Conservation (phyloP, 306 rosid genomes). For the Ammopiptanthus mongolicus region DNA sequence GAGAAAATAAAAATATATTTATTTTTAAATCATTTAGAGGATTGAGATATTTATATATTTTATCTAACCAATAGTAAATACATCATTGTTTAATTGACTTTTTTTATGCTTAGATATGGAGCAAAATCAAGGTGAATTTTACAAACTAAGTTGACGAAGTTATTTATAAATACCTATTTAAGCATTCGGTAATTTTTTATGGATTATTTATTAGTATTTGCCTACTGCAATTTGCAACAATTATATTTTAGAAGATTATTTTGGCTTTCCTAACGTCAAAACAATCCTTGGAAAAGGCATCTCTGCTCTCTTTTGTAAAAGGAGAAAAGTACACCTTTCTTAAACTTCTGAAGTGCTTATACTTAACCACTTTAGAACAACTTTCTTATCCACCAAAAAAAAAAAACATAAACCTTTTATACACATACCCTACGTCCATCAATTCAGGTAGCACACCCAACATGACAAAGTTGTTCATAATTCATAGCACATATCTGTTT, state of each 20-base stretch:
- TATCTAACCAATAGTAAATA: no score
- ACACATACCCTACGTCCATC: neutral
- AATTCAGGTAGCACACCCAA: neutral
- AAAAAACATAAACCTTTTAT: neutral
- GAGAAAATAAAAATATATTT: no score
- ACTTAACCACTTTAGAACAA: neutral
- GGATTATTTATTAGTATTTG: no score
- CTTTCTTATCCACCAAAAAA: no score
- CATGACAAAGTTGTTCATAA: neutral
- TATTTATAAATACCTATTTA: neutral
- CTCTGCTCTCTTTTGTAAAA: neutral
- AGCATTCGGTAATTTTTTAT: neutral
- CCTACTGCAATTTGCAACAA: neutral
- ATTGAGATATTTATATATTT: no score
- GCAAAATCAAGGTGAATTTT: no score
- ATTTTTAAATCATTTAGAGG: no score
- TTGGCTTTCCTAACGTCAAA: neutral
- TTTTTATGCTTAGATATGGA: no score
- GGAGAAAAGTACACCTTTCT: neutral
- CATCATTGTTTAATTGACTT: no score
- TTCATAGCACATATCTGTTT: neutral
- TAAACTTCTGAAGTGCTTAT: neutral
- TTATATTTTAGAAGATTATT: neutral
- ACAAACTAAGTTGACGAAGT: no score
- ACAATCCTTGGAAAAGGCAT: neutral